phyloP scores from a whole-genome alignment of 805 yeast species.

The Cyberlindnera meyerae region DNA sequence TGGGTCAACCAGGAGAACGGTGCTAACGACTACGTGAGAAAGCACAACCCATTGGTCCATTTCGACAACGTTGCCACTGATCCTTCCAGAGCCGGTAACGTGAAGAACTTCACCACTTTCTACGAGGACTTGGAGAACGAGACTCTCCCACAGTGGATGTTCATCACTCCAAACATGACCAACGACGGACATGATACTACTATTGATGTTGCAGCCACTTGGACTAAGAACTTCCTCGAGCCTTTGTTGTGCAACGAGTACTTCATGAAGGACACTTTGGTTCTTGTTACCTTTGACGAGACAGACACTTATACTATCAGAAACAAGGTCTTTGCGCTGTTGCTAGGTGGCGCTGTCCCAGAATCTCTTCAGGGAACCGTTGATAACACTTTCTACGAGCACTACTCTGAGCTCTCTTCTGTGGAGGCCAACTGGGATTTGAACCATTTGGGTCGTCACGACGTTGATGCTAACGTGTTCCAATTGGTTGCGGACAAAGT shows the following conservation, averaged over 20 bases:
- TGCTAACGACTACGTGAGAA: constrained; percentile 46
- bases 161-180: constrained; percentile 51
- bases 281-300: constrained; percentile 48
- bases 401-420: constrained; percentile 46
- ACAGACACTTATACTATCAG: constrained; percentile 37
- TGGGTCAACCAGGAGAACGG: constrained; percentile 37
- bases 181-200: constrained; percentile 49
- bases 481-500: constrained; percentile 35
- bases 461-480: constrained; percentile 47
- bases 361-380: constrained; percentile 33
- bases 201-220: constrained; percentile 41
- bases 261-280: constrained; percentile 41
- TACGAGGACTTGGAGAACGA: constrained; percentile 35
- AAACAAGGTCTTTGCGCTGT: constrained; percentile 41
- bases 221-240: constrained; percentile 41
- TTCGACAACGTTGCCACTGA: constrained; percentile 36
- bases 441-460: constrained; percentile 45
- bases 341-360: constrained; percentile 45
- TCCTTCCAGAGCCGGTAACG: constrained; percentile 35
- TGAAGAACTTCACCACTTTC: constrained; percentile 45
- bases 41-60: constrained; percentile 45
- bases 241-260: constrained; percentile 41
- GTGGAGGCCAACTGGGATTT: constrained; percentile 48
- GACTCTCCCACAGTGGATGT: constrained; percentile 45
- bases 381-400: constrained; percentile 46